A percentile compares a stretch with the other conserved stretches of the same genome.
Evolutionary conservation across 148 eudicot species (phyloP).

Genomic region (Polygonum maritimum): DNA sequence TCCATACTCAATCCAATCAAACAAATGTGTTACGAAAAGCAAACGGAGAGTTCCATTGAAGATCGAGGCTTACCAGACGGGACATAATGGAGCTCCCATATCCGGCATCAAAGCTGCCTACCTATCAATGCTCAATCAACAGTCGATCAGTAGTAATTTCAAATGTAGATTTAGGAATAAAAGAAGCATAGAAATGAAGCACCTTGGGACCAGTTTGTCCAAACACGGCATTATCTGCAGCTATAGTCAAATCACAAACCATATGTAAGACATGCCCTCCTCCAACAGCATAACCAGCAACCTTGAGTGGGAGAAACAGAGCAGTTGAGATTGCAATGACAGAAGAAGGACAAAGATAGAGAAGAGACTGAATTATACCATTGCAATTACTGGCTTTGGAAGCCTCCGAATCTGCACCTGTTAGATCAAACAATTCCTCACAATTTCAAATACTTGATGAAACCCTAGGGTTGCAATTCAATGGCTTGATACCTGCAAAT

Average conservation of each 20-base stretch:
- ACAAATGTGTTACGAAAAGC: not conserved
- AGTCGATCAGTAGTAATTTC: not conserved
- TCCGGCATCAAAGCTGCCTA: conserved; percentile 98
- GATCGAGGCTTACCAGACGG: conserved; percentile 54
- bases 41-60: not conserved
- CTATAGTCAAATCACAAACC: conserved; percentile 96
- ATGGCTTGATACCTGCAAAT: conserved; percentile 58
- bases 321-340: not conserved
- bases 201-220: conserved; percentile 99
- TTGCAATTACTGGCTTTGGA: conserved; percentile 96
- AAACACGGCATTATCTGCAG: conserved; percentile 94
- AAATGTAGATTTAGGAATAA: not conserved
- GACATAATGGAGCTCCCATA: conserved; percentile 96
- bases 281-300: conserved; percentile 99
- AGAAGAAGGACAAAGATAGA: not conserved
- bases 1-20: not conserved
- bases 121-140: conserved; percentile 28
- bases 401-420: conserved; percentile 91
- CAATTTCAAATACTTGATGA: not conserved
- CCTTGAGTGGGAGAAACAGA: conserved; percentile 25
- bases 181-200: not conserved
- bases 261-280: conserved; percentile 95
- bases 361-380: conserved; percentile 34
- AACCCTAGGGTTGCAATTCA: not conserved
- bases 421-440: not conserved